phyloP scores from a whole-genome alignment of 177 flowering plant species.

The Telopea speciosissima region DNA sequence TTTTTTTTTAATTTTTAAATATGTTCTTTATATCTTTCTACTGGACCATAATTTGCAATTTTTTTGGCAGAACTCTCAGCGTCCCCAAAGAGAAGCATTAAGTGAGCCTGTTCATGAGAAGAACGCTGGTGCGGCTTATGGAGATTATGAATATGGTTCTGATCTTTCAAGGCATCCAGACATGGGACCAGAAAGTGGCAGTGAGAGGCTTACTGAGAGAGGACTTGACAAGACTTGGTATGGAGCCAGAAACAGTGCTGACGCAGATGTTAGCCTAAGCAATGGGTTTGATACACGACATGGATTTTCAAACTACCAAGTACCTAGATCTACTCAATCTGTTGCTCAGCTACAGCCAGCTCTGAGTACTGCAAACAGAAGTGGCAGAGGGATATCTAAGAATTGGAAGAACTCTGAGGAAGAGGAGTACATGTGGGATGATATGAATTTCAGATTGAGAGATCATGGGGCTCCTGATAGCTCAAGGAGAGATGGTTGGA shows the following conservation, averaged over 20 bases:
- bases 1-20: too few species aligned
- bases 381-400: conserved; percentile 30
- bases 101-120: conserved; percentile 45
- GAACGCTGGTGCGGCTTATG: conserved; percentile 33
- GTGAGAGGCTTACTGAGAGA: conserved; percentile 36
- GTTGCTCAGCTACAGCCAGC: conserved; percentile 24
- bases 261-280: conserved; percentile 35
- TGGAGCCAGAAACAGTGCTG: conserved; percentile 34
- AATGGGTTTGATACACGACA: conserved; percentile 44
- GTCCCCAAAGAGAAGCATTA: conserved; percentile 33
- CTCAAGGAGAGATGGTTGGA: conserved; percentile 44
- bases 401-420: conserved; percentile 95
- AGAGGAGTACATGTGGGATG: conserved; percentile 89
- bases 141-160: conserved; percentile 46
- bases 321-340: conserved; percentile 27
- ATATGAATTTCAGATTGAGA: conserved; percentile 45
- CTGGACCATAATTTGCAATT: conserved; percentile 2
- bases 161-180: conserved; percentile 43
- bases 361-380: conserved; percentile 22
- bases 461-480: conserved; percentile 30
- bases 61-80: conserved; percentile 38
- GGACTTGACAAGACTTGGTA: conserved; percentile 42
- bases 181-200: conserved; percentile 30
- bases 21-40: not conserved
- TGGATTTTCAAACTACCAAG: conserved; percentile 27